Percentiles rank a stretch among this genome's conserved stretches.
Conservation (phyloP, 176 grass and related monocot genomes). For the Urochloa ruziziensis region DNA sequence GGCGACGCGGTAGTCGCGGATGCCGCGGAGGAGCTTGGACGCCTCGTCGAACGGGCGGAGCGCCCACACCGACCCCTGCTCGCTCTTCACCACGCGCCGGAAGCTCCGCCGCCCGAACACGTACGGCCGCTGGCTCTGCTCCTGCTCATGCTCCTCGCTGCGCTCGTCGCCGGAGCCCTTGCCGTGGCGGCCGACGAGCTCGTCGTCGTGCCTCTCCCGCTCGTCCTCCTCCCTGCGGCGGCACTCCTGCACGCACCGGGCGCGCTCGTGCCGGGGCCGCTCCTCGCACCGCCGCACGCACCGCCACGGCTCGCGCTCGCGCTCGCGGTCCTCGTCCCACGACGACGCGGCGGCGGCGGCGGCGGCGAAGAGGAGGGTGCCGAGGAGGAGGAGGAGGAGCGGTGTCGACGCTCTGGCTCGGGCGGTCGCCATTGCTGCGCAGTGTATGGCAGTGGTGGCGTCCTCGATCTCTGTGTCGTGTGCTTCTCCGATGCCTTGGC, state of each 20-base stretch:
- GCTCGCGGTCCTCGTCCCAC: slow-evolving; percentile 21
- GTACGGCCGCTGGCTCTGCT: slow-evolving; percentile 27
- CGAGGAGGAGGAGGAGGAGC: slow-evolving; percentile 39
- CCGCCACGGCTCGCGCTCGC: background rate
- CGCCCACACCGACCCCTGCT: slow-evolving; percentile 47
- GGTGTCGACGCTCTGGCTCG: slow-evolving; percentile 11
- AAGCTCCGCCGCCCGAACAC: slow-evolving; percentile 61
- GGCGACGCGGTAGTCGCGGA: slow-evolving; percentile 66
- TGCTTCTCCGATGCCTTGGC: background rate
- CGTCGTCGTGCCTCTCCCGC: background rate
- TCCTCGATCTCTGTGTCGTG: background rate
- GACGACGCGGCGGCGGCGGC: slow-evolving; percentile 20
- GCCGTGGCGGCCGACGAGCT: background rate
- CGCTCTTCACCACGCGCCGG: slow-evolving; percentile 18
- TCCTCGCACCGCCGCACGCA: slow-evolving; percentile 33
- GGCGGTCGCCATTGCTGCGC: slow-evolving; percentile 24
- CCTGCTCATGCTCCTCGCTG: background rate
- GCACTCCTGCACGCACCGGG: slow-evolving; percentile 20
- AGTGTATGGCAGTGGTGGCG: background rate
- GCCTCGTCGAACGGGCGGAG: slow-evolving; percentile 54
- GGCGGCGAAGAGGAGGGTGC: slow-evolving; percentile 32
- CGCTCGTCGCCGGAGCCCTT: background rate
- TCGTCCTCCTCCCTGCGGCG: slow-evolving; percentile 1
- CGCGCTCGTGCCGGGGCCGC: background rate
- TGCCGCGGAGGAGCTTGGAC: slow-evolving; percentile 59